Evolutionary conservation across 2,329 filamentous ascomycete species (phyloP).

Genomic region (Ophiocordyceps polyrhachis-furcata): DNA sequence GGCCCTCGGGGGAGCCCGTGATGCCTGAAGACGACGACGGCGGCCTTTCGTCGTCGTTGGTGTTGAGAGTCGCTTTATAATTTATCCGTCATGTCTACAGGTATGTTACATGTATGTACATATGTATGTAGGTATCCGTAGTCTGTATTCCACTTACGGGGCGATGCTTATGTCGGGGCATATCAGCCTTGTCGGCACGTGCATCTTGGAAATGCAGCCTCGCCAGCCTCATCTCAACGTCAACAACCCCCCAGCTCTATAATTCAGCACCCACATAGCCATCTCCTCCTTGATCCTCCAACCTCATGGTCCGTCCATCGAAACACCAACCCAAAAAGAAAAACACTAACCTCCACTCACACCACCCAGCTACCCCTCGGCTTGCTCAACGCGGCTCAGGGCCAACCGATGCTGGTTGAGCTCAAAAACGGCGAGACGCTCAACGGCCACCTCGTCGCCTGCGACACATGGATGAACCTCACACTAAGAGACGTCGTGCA

Average conservation of each 20-base stretch:
- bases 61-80: neutral
- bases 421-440: constrained; percentile 95
- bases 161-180: constrained; percentile 12
- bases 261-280: too few species aligned
- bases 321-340: too few species aligned
- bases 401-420: constrained; percentile 94
- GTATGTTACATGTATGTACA: too few species aligned
- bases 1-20: neutral
- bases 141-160: constrained; percentile 5
- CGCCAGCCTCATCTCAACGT: too few species aligned
- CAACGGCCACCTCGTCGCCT: constrained; percentile 88
- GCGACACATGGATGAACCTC: constrained; percentile 99
- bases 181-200: too few species aligned
- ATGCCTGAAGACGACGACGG: neutral
- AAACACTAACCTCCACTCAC: neutral
- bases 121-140: too few species aligned
- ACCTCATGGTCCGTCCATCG: too few species aligned
- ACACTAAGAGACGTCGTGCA: constrained; percentile 95
- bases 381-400: constrained; percentile 85
- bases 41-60: too few species aligned
- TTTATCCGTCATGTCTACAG: too few species aligned
- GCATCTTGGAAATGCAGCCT: neutral
- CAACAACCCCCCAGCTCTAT: too few species aligned
- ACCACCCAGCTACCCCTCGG: constrained; percentile 45
- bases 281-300: too few species aligned